A percentile compares a stretch with the other conserved stretches of the same genome.
Evolutionary conservation across 2,329 filamentous ascomycete species (phyloP).

Genomic region (Parastagonospora nodorum): DNA sequence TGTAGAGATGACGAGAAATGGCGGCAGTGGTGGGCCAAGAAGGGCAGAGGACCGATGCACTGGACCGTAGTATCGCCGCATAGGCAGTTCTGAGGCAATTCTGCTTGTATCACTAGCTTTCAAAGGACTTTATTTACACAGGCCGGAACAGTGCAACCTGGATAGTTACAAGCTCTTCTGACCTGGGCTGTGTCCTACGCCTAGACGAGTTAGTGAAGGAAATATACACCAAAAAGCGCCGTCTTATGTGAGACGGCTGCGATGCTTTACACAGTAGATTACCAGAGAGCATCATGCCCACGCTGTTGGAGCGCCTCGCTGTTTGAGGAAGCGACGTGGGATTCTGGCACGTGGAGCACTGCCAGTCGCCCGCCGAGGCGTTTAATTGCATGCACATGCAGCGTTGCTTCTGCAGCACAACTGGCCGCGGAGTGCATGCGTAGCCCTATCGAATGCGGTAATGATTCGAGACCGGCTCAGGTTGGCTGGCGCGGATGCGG

Average conservation of each 20-base stretch:
- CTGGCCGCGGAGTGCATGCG: slow-evolving; percentile 7
- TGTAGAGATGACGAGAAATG: slow-evolving; percentile 5
- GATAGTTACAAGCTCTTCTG: not conserved
- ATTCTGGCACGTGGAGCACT: slow-evolving; percentile 23
- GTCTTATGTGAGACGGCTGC: slow-evolving; percentile 17
- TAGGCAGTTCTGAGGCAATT: not conserved
- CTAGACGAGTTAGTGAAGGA: not conserved
- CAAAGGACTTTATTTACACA: not conserved
- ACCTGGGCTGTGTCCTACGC: not conserved
- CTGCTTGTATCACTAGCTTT: not conserved
- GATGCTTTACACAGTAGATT: slow-evolving; percentile 3
- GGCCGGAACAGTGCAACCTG: not conserved
- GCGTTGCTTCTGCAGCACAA: slow-evolving; percentile 5
- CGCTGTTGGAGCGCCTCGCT: not conserved
- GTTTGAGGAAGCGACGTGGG: slow-evolving; percentile 8
- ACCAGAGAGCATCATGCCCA: not conserved
- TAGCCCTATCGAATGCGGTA: slow-evolving; percentile 37
- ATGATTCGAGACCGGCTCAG: slow-evolving; percentile 2
- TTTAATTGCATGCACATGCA: slow-evolving; percentile 1
- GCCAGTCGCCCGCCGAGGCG: slow-evolving; percentile 8
- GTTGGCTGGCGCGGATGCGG: slow-evolving; percentile 9
- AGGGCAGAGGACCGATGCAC: not conserved
- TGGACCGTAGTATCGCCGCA: not conserved
- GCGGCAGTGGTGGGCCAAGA: slow-evolving; percentile 6
- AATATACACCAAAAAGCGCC: not conserved